Percentiles rank a stretch among this genome's conserved stretches.
Conservation (phyloP, 768 basidiomycete genomes). For the Leccinum broughii region DNA sequence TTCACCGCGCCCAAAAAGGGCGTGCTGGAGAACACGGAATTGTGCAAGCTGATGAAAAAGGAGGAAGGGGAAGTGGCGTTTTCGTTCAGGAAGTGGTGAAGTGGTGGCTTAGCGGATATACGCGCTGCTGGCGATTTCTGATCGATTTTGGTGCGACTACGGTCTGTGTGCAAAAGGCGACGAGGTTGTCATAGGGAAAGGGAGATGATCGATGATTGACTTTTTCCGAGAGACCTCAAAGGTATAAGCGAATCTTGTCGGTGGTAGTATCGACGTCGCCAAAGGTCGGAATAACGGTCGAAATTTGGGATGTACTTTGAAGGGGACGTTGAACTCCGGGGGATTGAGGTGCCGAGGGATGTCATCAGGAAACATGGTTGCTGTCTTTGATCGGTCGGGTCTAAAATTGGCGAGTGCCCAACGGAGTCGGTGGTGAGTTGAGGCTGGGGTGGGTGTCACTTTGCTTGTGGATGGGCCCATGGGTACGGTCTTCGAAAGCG, state of each 20-base stretch:
- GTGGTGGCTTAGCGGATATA: neutral
- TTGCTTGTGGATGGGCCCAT: neutral
- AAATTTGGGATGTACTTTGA: neutral
- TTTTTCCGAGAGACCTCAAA: neutral
- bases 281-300: neutral
- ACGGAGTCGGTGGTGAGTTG: neutral
- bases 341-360: neutral
- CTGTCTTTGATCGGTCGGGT: neutral
- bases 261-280: neutral
- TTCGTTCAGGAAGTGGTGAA: neutral
- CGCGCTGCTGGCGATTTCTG: neutral
- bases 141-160: neutral
- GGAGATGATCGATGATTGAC: neutral
- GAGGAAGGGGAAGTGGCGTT: neutral
- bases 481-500: neutral
- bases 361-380: neutral
- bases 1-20: slow-evolving; percentile 18
- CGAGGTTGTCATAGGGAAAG: neutral
- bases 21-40: slow-evolving; percentile 15
- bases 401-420: neutral
- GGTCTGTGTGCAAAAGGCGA: neutral
- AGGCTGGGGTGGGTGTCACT: neutral
- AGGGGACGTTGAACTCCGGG: neutral
- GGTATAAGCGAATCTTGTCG: slow-evolving; percentile 1
- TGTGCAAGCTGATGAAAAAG: slow-evolving; percentile 5